Percentiles rank a stretch among this genome's conserved stretches.
Conservation (phyloP, 2,329 filamentous ascomycete species). For the Cytospora chrysosperma region DNA sequence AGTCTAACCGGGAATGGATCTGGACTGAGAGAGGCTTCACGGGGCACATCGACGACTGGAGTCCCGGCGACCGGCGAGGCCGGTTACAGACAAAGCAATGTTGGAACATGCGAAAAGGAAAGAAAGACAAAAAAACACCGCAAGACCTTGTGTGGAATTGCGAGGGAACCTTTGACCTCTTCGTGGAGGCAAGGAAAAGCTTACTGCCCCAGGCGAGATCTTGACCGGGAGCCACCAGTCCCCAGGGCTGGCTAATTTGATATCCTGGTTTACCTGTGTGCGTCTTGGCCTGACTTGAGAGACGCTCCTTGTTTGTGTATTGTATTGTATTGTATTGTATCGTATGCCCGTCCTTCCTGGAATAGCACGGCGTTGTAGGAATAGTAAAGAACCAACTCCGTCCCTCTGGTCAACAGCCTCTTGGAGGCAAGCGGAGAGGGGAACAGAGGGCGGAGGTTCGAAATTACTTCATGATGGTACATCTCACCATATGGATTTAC, state of each 20-base stretch:
- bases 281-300: background rate
- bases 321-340: too few species aligned
- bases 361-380: conserved; percentile 11
- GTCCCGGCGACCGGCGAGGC: background rate
- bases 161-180: background rate
- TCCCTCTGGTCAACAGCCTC: background rate
- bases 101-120: too few species aligned
- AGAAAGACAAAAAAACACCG: too few species aligned
- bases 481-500: too few species aligned
- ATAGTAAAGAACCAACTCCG: background rate
- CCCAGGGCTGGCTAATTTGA: background rate
- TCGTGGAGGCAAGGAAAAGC: background rate
- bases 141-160: background rate
- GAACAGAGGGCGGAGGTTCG: background rate
- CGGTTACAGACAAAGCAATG: background rate
- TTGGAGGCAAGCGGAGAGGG: background rate
- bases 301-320: background rate
- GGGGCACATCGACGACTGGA: background rate
- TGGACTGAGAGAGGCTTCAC: background rate
- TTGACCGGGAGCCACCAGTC: background rate
- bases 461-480: too few species aligned
- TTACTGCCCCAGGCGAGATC: background rate
- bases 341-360: background rate
- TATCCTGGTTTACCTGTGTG: background rate
- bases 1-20: background rate